Evolutionary conservation across 495 filamentous ascomycete genomes (phyloP).

Genomic region (Aspergillus affinis): DNA sequence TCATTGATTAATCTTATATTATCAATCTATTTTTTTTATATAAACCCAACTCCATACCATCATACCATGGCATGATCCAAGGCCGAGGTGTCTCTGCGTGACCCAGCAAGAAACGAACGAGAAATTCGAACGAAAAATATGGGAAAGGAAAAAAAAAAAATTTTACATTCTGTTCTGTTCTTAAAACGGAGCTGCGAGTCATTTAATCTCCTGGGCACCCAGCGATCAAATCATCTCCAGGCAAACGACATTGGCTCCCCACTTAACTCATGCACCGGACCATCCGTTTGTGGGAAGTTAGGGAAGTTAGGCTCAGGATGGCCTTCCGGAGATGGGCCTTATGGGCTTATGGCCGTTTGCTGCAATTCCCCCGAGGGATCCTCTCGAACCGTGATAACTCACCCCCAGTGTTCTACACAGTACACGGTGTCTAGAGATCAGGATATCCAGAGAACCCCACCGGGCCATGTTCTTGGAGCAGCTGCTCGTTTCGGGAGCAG

Average conservation of each 20-base stretch:
- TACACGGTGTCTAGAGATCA: neutral
- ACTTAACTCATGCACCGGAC: constrained; percentile 37
- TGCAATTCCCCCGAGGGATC: neutral
- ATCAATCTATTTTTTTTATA: too few relatives aligned
- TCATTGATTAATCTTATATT: too few relatives aligned
- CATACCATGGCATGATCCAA: too few relatives aligned
- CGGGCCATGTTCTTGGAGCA: neutral
- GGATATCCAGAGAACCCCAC: neutral
- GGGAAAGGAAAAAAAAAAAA: too few relatives aligned
- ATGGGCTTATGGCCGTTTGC: neutral
- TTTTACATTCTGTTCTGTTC: too few relatives aligned
- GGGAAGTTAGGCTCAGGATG: constrained; percentile 4
- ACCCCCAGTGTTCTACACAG: too few relatives aligned
- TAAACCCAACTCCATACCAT: too few relatives aligned
- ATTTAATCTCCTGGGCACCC: constrained; percentile 20
- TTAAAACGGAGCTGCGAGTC: constrained; percentile 20
- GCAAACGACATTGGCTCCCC: constrained; percentile 16
- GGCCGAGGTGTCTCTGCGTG: too few relatives aligned
- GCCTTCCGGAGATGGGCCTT: neutral
- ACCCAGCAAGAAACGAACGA: too few relatives aligned
- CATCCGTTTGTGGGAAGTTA: constrained; percentile 9
- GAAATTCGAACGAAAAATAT: too few relatives aligned
- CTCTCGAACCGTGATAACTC: neutral
- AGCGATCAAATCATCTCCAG: constrained; percentile 11
- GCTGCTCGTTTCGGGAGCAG: constrained; percentile 11